These are phyloP conservation scores for Albizia julibrissin DNA, from an alignment of 306 rosid genomes.

Conservation along the genomic window DNA sequence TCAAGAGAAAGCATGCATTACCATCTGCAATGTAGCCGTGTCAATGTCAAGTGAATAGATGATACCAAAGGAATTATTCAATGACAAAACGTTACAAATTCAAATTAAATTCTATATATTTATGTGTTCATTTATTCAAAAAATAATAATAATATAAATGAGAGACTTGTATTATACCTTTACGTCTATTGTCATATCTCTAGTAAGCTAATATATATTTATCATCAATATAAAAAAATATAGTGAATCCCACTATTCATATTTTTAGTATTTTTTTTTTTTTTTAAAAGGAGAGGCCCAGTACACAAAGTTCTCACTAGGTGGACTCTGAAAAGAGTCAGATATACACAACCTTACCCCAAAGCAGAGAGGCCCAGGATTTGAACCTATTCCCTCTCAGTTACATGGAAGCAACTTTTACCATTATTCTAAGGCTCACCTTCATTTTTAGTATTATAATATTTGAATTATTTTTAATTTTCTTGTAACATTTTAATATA, in stretches of 20 bases:
- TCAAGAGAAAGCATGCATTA: neutral
- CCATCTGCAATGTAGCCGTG: neutral
- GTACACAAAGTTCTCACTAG: fast-evolving
- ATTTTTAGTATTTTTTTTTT: no score
- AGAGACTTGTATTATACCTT: neutral
- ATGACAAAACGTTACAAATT: neutral
- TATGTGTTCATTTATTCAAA: neutral
- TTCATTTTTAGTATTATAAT: neutral
- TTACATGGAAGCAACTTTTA: no score
- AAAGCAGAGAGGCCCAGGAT: no score
- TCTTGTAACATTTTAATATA: no score
- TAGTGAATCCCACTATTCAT: neutral
- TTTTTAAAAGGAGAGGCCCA: no score
- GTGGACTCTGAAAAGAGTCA: no score
- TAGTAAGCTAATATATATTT: neutral
- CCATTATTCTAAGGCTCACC: no score
- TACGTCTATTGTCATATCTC: no score
- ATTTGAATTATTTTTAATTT: neutral
- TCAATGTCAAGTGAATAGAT: neutral
- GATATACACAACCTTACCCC: no score
- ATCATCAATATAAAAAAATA: neutral
- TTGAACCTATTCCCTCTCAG: no score
- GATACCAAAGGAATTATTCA: neutral
- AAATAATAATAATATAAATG: neutral
- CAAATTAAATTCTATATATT: neutral